Percentiles rank a stretch among this genome's conserved stretches.
phyloP scores from a whole-genome alignment of 495 filamentous ascomycete genomes.

The Penicillium silybi region DNA sequence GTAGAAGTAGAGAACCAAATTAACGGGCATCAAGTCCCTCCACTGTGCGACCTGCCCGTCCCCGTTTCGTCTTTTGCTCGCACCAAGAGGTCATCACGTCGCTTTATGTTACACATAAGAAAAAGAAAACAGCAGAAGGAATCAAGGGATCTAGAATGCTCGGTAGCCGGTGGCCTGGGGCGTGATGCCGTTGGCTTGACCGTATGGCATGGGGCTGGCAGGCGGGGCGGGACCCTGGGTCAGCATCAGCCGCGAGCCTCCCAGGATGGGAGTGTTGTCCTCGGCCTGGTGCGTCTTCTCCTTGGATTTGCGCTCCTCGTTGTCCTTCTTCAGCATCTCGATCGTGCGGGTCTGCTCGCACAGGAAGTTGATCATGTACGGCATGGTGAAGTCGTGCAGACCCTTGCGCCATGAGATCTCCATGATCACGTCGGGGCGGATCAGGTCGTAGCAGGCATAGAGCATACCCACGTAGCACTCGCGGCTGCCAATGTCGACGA shows the following conservation, averaged over 20 bases:
- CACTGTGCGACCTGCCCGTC: neutral
- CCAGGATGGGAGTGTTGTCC: constrained; percentile 89
- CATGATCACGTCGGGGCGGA: constrained; percentile 85
- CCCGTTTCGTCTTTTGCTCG: constrained; percentile 24
- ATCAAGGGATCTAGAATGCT: constrained; percentile 42
- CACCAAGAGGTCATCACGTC: constrained; percentile 30
- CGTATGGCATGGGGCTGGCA: constrained; percentile 59
- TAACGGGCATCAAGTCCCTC: constrained; percentile 22
- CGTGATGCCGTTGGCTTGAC: constrained; percentile 71
- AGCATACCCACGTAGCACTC: constrained; percentile 99
- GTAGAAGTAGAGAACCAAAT: constrained; percentile 21
- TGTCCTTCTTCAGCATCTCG: constrained; percentile 84
- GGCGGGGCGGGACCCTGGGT: constrained; percentile 77
- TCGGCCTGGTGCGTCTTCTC: constrained; percentile 83
- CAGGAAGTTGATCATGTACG: constrained; percentile 98
- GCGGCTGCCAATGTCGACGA: constrained; percentile 97
- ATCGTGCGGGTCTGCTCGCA: constrained; percentile 86
- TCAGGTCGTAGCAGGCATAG: constrained; percentile 97
- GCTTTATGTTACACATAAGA: constrained; percentile 42
- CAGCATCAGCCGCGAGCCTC: constrained; percentile 89
- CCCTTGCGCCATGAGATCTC: constrained; percentile 97
- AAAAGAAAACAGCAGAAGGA: constrained; percentile 5
- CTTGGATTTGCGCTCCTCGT: constrained; percentile 89
- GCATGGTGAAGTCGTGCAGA: constrained; percentile 97
- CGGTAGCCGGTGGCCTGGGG: constrained; percentile 75